Evolutionary conservation across 2,329 filamentous ascomycete species (phyloP).

Genomic region (Aspergillus texensis): DNA sequence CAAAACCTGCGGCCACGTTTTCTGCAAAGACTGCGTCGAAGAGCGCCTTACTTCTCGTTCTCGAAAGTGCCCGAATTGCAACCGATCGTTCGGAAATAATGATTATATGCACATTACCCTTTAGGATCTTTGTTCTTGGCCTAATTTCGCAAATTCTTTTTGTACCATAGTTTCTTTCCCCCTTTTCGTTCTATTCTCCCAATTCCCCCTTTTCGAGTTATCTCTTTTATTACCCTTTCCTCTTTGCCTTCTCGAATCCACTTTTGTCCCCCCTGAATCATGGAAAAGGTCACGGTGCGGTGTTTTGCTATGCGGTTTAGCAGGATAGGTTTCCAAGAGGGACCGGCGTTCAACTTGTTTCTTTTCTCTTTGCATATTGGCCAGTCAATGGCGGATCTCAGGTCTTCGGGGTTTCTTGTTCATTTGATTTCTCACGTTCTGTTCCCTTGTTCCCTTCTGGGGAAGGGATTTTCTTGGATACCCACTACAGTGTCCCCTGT

Average conservation of each 20-base stretch:
- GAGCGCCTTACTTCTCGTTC: slow-evolving; percentile 86
- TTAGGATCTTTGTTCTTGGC: slow-evolving; percentile 20
- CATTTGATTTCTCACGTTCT: slow-evolving; percentile 15
- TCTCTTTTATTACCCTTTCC: slow-evolving; percentile 20
- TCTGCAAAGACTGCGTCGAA: slow-evolving; percentile 88
- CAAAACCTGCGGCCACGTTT: slow-evolving; percentile 92
- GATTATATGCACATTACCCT: slow-evolving; percentile 74
- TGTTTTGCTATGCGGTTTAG: slow-evolving; percentile 38
- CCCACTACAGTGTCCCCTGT: slow-evolving; percentile 28
- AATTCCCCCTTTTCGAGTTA: slow-evolving; percentile 11
- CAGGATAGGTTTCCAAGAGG: slow-evolving; percentile 32
- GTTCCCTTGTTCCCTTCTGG: slow-evolving; percentile 6
- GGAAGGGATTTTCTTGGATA: slow-evolving; percentile 29
- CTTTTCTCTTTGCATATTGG: slow-evolving; percentile 26
- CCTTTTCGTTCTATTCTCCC: slow-evolving; percentile 19
- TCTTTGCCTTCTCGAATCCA: slow-evolving; percentile 10
- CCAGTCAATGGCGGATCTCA: slow-evolving; percentile 18
- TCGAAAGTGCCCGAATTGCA: slow-evolving; percentile 94
- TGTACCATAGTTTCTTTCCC: slow-evolving; percentile 38
- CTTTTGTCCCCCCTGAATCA: slow-evolving; percentile 18
- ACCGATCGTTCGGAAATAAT: slow-evolving; percentile 84
- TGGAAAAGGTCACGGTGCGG: slow-evolving; percentile 39
- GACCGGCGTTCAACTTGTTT: slow-evolving; percentile 35
- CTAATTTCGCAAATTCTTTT: slow-evolving; percentile 23
- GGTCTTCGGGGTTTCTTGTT: slow-evolving; percentile 21